Conservation (phyloP, 305 asterid species). For the Fraxinus baroniana region DNA sequence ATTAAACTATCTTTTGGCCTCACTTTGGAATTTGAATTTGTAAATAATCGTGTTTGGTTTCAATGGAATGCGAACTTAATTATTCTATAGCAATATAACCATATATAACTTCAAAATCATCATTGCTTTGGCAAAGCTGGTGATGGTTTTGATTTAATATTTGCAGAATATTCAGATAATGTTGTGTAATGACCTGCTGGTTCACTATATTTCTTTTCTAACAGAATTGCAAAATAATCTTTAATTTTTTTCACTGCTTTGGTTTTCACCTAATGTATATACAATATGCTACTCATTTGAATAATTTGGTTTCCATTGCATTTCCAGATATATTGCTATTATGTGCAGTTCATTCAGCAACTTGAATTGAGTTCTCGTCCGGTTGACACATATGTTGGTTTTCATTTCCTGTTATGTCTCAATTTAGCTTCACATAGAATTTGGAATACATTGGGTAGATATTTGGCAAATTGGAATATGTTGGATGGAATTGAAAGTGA, state of each 20-base stretch:
- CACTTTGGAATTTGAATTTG: neutral
- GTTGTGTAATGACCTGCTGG: conserved; percentile 7
- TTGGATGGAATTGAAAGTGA: conserved; percentile 1
- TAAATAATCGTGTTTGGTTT: neutral
- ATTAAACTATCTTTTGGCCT: neutral
- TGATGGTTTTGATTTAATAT: conserved; percentile 13
- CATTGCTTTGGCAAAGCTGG: conserved; percentile 5
- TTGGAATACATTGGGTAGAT: neutral
- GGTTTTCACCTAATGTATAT: conserved; percentile 1
- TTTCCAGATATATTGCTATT: neutral
- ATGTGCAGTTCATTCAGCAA: conserved; percentile 2
- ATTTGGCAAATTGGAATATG: neutral
- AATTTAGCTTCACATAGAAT: conserved; percentile 7
- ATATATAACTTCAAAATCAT: neutral
- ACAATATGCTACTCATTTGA: conserved; percentile 6
- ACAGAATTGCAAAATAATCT: neutral
- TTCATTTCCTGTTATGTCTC: conserved; percentile 5
- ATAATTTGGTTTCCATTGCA: conserved; percentile 1
- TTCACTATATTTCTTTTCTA: neutral
- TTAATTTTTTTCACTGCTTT: neutral
- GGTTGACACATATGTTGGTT: neutral
- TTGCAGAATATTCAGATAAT: conserved; percentile 13
- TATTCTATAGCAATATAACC: neutral
- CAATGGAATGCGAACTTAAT: conserved; percentile 1
- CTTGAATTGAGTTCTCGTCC: neutral